Evolutionary conservation across 106 monocot genomes (phyloP).

Genomic region (Vanilla planifolia): DNA sequence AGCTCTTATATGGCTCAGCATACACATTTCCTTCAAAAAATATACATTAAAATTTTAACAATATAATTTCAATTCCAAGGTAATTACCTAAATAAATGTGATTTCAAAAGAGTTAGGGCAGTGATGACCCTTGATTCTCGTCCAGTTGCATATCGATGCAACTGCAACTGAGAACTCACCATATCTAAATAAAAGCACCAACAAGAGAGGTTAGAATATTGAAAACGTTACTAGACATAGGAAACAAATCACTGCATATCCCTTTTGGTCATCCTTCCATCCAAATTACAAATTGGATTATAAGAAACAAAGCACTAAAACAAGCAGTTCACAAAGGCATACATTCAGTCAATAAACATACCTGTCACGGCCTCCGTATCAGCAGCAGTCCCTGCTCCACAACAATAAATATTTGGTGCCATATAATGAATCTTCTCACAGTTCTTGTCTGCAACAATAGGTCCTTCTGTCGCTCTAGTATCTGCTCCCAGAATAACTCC

Average conservation of each 20-base stretch:
- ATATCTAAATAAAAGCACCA: slow-evolving; percentile 49
- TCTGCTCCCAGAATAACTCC: slow-evolving; percentile 96
- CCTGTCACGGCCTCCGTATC: slow-evolving; percentile 98
- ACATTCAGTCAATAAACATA: slow-evolving; percentile 10
- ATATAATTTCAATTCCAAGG: neutral
- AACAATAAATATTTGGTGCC: slow-evolving; percentile 98
- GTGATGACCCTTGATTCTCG: slow-evolving; percentile 95
- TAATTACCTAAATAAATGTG: slow-evolving; percentile 81
- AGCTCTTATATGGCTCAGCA: neutral
- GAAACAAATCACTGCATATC: too few relatives aligned
- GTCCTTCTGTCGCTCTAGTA: slow-evolving; percentile 97
- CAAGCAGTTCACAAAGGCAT: neutral
- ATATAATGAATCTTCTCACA: slow-evolving; percentile 99
- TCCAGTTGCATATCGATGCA: slow-evolving; percentile 99
- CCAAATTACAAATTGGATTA: neutral
- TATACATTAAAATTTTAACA: neutral
- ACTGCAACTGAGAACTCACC: slow-evolving; percentile 93
- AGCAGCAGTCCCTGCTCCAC: slow-evolving; percentile 99
- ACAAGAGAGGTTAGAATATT: neutral
- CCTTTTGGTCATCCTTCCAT: too few relatives aligned
- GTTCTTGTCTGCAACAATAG: slow-evolving; percentile 98
- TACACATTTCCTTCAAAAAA: neutral
- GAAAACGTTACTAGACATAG: neutral
- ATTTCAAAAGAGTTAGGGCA: slow-evolving; percentile 85
- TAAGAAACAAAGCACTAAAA: neutral